These are phyloP conservation scores for Acrodontium crateriforme DNA, from an alignment of 2,329 filamentous ascomycete species.

Conservation along the genomic window DNA sequence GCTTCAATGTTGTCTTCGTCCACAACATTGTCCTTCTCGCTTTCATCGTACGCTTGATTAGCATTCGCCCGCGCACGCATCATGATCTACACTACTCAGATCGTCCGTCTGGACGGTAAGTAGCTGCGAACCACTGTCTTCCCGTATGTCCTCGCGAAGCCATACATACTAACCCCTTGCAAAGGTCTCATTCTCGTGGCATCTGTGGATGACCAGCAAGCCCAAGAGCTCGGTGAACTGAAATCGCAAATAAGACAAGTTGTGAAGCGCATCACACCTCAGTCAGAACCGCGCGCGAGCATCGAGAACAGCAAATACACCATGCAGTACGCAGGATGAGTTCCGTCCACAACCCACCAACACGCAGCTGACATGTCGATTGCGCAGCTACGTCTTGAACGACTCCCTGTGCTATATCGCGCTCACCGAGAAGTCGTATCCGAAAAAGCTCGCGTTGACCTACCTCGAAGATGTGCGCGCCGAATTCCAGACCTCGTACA, in stretches of 20 bases:
- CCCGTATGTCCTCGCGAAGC: conserved; percentile 1
- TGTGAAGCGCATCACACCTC: conserved; percentile 74
- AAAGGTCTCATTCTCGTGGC: conserved; percentile 87
- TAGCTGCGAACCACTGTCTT: conserved; percentile 7
- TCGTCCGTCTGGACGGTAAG: conserved; percentile 79
- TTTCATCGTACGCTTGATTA: background rate
- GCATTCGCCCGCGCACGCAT: conserved; percentile 1
- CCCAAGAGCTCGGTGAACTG: conserved; percentile 67
- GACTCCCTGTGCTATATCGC: conserved; percentile 78
- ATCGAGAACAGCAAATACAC: conserved; percentile 78
- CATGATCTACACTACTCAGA: conserved; percentile 56
- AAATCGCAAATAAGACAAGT: conserved; percentile 86
- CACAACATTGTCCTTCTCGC: background rate
- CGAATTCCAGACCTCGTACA: conserved; percentile 85
- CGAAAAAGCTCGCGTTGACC: conserved; percentile 94
- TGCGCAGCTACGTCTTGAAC: conserved; percentile 64
- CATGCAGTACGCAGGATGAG: conserved; percentile 53
- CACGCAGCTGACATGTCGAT: conserved; percentile 9
- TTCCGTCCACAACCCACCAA: conserved; percentile 1
- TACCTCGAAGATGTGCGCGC: conserved; percentile 85
- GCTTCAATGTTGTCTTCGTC: background rate
- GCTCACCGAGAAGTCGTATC: conserved; percentile 87
- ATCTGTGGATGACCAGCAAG: conserved; percentile 79
- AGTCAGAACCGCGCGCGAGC: conserved; percentile 77
- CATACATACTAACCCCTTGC: conserved; percentile 9